A percentile compares a stretch with the other conserved stretches of the same genome.
Conservation (phyloP, 768 basidiomycete genomes). For the Rhodotorula babjevae region DNA sequence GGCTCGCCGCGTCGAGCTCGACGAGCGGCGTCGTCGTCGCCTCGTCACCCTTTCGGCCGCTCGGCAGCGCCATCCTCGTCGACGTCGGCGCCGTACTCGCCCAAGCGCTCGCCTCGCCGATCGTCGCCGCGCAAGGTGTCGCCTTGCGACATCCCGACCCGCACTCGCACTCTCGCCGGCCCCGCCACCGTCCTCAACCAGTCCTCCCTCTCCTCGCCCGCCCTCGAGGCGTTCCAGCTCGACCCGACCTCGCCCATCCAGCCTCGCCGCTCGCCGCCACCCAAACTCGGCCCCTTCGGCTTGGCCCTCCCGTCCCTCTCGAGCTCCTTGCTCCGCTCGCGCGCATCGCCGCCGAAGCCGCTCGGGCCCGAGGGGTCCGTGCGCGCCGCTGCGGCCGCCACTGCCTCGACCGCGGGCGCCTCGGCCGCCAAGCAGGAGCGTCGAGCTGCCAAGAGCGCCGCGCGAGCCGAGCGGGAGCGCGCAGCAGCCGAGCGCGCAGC, state of each 20-base stretch:
- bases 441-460: background rate
- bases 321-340: background rate
- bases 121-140: background rate
- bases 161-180: background rate
- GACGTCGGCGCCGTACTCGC: background rate
- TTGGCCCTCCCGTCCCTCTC: background rate
- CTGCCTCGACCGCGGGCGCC: background rate
- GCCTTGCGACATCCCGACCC: too few species aligned
- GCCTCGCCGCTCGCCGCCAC: background rate
- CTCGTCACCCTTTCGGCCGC: background rate
- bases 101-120: background rate
- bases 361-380: too few species aligned
- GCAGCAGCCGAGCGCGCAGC: background rate
- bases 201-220: background rate
- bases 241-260: conserved; percentile 2
- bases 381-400: too few species aligned
- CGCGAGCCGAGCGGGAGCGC: background rate
- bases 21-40: background rate
- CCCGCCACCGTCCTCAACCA: background rate
- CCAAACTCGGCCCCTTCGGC: background rate
- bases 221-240: background rate
- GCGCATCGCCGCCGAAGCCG: background rate
- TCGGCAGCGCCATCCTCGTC: background rate
- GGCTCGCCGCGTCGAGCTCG: background rate
- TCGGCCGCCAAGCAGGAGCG: background rate